phyloP scores from a whole-genome alignment of 805 yeast species.

The Huiozyma naganishii region DNA sequence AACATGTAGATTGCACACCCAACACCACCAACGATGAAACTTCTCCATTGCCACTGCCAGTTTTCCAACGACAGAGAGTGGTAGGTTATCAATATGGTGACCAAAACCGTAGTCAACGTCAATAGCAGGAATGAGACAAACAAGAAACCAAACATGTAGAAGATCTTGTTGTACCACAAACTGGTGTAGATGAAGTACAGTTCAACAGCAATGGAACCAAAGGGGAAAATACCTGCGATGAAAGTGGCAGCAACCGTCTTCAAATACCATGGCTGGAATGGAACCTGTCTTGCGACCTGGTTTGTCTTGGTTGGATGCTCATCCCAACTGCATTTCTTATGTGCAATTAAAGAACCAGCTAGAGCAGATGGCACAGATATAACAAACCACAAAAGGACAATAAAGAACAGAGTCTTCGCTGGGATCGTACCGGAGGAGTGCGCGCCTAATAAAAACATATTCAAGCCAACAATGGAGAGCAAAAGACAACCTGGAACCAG shows the following conservation, averaged over 20 bases:
- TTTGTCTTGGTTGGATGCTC: conserved; percentile 78
- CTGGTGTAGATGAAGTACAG: conserved; percentile 86
- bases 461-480: conserved; percentile 51
- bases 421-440: conserved; percentile 94
- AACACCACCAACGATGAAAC: conserved; percentile 82
- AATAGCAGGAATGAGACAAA: conserved; percentile 79
- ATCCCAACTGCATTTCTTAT: conserved; percentile 44
- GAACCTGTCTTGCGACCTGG: conserved; percentile 94
- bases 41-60: conserved; percentile 97
- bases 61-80: conserved; percentile 82
- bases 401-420: conserved; percentile 73
- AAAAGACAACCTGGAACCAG: conserved; percentile 78
- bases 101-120: conserved; percentile 70
- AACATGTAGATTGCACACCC: conserved; percentile 82
- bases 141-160: conserved; percentile 95
- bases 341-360: conserved; percentile 71
- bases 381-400: conserved; percentile 74
- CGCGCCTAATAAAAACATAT: conserved; percentile 68
- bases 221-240: conserved; percentile 85
- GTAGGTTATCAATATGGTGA: conserved; percentile 71
- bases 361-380: conserved; percentile 78
- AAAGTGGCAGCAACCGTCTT: conserved; percentile 55
- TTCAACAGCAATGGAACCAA: conserved; percentile 90
- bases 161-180: conserved; percentile 86
- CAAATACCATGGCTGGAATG: conserved; percentile 78